Evolutionary conservation across 2,329 filamentous ascomycete species (phyloP).

Genomic region (Apiospora koreana): DNA sequence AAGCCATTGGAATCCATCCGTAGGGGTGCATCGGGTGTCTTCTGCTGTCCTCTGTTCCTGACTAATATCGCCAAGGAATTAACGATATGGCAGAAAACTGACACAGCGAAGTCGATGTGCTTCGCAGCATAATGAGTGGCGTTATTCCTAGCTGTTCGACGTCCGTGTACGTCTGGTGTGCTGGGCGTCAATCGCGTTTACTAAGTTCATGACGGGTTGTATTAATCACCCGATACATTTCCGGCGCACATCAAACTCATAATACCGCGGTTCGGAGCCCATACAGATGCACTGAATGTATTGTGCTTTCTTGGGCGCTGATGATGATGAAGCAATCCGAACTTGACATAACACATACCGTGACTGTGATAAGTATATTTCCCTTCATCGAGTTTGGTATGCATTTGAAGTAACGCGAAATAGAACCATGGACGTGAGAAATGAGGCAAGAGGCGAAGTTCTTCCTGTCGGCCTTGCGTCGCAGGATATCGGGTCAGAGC

Average conservation of each 20-base stretch:
- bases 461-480: too few species aligned
- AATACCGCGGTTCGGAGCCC: background rate
- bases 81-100: background rate
- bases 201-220: background rate
- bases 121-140: too few species aligned
- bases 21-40: too few species aligned
- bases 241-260: background rate
- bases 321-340: background rate
- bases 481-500: too few species aligned
- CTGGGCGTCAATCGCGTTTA: background rate
- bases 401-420: background rate
- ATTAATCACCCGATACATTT: background rate
- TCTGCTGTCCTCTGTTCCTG: background rate
- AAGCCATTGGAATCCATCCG: background rate
- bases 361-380: too few species aligned
- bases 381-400: background rate
- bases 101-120: background rate
- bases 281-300: background rate
- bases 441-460: background rate
- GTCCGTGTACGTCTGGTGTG: too few species aligned
- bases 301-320: background rate
- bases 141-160: too few species aligned
- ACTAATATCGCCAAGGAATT: background rate
- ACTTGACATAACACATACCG: too few species aligned
- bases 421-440: background rate